A percentile compares a stretch with the other conserved stretches of the same genome.
Conservation (phyloP, 768 basidiomycete genomes). For the Boletales sp. region DNA sequence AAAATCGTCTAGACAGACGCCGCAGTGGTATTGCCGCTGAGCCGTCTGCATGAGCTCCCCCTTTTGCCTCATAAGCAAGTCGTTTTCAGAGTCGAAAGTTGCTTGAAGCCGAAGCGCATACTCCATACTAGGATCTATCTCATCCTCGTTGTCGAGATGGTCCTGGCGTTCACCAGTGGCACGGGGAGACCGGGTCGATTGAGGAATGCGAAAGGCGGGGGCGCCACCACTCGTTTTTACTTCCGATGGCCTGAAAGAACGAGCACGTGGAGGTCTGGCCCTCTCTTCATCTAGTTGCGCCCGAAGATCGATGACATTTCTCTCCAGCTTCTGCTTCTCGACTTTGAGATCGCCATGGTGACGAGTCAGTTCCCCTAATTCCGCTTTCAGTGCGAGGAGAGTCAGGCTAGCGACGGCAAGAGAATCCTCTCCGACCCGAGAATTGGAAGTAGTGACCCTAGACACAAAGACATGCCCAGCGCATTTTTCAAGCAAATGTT, state of each 20-base stretch:
- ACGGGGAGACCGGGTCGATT: not conserved
- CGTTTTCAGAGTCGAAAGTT: constrained; percentile 41
- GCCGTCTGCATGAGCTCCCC: constrained; percentile 23
- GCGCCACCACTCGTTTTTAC: not conserved
- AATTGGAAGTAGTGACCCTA: constrained; percentile 17
- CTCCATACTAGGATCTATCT: constrained; percentile 11
- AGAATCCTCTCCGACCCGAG: constrained; percentile 22
- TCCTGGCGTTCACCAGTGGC: not conserved
- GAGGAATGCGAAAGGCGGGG: not conserved
- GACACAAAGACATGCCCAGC: constrained; percentile 53
- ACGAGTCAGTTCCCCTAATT: constrained; percentile 36
- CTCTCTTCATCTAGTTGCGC: constrained; percentile 11
- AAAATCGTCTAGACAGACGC: constrained; percentile 51
- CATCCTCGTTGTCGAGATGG: not conserved
- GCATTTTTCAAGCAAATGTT: constrained; percentile 51
- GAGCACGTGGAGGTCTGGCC: not conserved
- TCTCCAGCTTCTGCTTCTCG: constrained; percentile 27
- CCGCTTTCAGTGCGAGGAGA: constrained; percentile 40
- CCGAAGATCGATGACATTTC: constrained; percentile 15
- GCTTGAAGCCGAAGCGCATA: constrained; percentile 35
- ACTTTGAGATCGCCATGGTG: constrained; percentile 22
- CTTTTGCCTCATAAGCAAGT: constrained; percentile 30
- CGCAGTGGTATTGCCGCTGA: constrained; percentile 47
- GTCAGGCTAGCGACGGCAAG: constrained; percentile 49
- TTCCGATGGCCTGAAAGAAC: constrained; percentile 1